Percentiles rank a stretch among this genome's conserved stretches.
Conservation (phyloP, 2,329 filamentous ascomycete genomes). For the Mycosphaerella arachidis region DNA sequence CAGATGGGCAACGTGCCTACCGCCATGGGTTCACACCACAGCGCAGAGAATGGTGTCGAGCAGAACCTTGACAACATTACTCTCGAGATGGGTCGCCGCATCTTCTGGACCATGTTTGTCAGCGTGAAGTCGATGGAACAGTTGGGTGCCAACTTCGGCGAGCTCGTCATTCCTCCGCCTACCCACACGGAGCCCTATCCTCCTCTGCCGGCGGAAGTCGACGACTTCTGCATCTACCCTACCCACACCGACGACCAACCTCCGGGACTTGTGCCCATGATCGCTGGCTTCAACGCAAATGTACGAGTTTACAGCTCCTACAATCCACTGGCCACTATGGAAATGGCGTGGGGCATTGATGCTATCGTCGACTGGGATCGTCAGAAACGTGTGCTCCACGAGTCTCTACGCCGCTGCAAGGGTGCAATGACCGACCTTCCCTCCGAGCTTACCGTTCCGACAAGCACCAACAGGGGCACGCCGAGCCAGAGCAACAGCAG, state of each 20-base stretch:
- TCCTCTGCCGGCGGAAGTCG: slow-evolving; percentile 72
- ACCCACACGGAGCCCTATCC: slow-evolving; percentile 74
- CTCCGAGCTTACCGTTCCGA: slow-evolving; percentile 59
- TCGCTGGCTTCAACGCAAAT: slow-evolving; percentile 77
- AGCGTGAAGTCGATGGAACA: slow-evolving; percentile 70
- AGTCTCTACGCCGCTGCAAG: slow-evolving; percentile 67
- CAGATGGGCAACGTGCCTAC: slow-evolving; percentile 35
- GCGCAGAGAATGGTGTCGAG: slow-evolving; percentile 35
- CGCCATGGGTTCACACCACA: slow-evolving; percentile 35
- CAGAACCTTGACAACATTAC: slow-evolving; percentile 43
- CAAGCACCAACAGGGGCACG: slow-evolving; percentile 36
- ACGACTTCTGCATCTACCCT: slow-evolving; percentile 74
- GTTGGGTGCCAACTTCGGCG: slow-evolving; percentile 65
- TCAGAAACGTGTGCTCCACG: slow-evolving; percentile 68
- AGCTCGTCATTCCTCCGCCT: slow-evolving; percentile 70
- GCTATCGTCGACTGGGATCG: slow-evolving; percentile 70
- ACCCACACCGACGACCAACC: slow-evolving; percentile 68
- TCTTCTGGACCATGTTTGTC: slow-evolving; percentile 81
- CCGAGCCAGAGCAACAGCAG: slow-evolving; percentile 23
- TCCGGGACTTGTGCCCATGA: slow-evolving; percentile 60
- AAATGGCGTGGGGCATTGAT: slow-evolving; percentile 75
- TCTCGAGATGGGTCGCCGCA: slow-evolving; percentile 51
- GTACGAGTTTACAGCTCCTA: slow-evolving; percentile 76
- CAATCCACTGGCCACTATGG: slow-evolving; percentile 71
- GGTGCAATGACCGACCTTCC: slow-evolving; percentile 64